A percentile compares a stretch with the other conserved stretches of the same genome.
These are phyloP conservation scores for Aspergillus thermomutatus DNA, from an alignment of 2,329 filamentous ascomycete species.

Conservation along the genomic window DNA sequence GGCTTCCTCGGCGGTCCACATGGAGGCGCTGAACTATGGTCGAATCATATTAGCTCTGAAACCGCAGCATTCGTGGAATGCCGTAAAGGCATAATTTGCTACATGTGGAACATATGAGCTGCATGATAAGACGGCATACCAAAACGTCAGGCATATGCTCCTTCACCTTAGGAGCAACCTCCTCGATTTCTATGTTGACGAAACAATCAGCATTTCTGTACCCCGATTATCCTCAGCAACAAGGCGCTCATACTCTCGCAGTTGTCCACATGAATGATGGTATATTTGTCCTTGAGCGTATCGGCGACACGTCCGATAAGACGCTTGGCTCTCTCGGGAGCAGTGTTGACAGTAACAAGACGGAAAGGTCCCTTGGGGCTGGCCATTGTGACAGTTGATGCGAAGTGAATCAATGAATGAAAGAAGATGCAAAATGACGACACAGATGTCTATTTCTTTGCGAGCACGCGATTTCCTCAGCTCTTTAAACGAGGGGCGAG, in stretches of 20 bases:
- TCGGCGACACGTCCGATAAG: conserved; percentile 61
- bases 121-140: conserved; percentile 36
- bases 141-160: conserved; percentile 53
- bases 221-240: neutral
- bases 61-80: neutral
- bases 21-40: conserved; percentile 58
- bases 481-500: neutral
- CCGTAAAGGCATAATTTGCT: conserved; percentile 6
- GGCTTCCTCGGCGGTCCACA: conserved; percentile 50
- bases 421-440: neutral
- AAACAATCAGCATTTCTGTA: neutral
- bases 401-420: neutral
- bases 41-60: conserved; percentile 5
- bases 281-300: conserved; percentile 60
- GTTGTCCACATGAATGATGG: conserved; percentile 61
- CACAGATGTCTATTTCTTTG: neutral
- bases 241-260: conserved; percentile 51
- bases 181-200: conserved; percentile 45
- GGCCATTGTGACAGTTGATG: conserved; percentile 19
- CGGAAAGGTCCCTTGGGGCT: conserved; percentile 56
- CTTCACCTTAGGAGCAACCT: conserved; percentile 54
- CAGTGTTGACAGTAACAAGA: conserved; percentile 66
- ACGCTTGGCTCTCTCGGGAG: conserved; percentile 61
- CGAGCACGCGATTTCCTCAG: neutral
- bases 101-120: neutral